Percentiles rank a stretch among this genome's conserved stretches.
phyloP scores from a whole-genome alignment of 164 flowering plant genomes.

The Berberis thunbergii region DNA sequence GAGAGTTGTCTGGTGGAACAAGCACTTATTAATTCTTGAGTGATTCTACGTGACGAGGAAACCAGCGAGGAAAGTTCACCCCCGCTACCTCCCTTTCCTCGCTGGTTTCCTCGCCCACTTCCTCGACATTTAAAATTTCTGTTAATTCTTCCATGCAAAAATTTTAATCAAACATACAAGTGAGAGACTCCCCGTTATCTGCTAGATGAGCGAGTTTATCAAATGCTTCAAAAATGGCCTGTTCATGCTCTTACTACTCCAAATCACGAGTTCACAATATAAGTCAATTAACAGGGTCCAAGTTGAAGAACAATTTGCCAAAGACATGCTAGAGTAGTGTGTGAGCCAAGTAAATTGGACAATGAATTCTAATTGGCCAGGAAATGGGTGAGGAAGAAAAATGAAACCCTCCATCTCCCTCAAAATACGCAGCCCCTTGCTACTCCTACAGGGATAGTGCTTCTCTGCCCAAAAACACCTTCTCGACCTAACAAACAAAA shows the following conservation, averaged over 20 bases:
- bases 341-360: too few species aligned
- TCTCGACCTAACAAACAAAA: slow-evolving; percentile 16
- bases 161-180: not conserved
- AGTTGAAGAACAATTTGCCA: too few species aligned
- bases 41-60: too few species aligned
- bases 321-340: too few species aligned
- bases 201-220: slow-evolving; percentile 18
- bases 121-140: too few species aligned
- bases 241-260: slow-evolving; percentile 27
- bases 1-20: slow-evolving; percentile 11
- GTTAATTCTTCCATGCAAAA: not conserved
- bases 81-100: too few species aligned
- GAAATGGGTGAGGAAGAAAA: too few species aligned
- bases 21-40: not conserved
- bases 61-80: too few species aligned
- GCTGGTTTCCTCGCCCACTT: too few species aligned
- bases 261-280: slow-evolving; percentile 5
- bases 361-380: too few species aligned
- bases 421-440: slow-evolving; percentile 5
- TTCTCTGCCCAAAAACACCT: slow-evolving; percentile 8
- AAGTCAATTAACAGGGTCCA: too few species aligned
- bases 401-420: too few species aligned
- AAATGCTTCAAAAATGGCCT: slow-evolving; percentile 21
- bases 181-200: slow-evolving; percentile 16
- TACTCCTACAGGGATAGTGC: slow-evolving; percentile 7